Evolutionary conservation across 2,329 filamentous ascomycete genomes (phyloP).

Genomic region (Sporothrix brunneoviolacea): DNA sequence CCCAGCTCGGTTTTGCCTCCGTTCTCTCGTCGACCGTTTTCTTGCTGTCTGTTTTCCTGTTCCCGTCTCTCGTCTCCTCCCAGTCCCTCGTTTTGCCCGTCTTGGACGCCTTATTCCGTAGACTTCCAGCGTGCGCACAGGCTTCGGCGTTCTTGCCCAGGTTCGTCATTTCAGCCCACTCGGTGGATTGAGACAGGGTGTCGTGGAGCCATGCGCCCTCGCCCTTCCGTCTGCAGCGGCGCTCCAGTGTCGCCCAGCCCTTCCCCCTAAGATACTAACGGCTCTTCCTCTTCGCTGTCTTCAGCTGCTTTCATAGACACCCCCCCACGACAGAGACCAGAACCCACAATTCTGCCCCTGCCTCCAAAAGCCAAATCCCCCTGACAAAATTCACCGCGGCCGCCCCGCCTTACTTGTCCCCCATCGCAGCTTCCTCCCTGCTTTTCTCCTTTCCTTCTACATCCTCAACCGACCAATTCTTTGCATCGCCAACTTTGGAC

Average conservation of each 20-base stretch:
- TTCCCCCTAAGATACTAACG: background rate
- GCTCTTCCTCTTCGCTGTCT: background rate
- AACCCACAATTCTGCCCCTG: constrained; percentile 12
- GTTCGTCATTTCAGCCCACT: background rate
- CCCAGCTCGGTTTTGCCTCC: background rate
- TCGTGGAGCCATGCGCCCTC: constrained; percentile 4
- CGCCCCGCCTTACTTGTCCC: constrained; percentile 10
- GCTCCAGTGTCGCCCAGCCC: background rate
- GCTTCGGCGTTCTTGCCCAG: background rate
- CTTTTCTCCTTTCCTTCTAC: constrained; percentile 1
- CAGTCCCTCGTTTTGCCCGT: no score
- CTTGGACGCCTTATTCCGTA: no score
- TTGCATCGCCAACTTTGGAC: constrained; percentile 8
- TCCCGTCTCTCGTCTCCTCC: no score
- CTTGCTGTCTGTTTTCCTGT: background rate
- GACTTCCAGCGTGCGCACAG: no score
- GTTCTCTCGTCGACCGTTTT: background rate
- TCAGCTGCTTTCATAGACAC: background rate
- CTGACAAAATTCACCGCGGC: constrained; percentile 14
- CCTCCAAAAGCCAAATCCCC: background rate
- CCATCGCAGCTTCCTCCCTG: constrained; percentile 9
- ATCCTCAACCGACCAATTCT: constrained; percentile 2
- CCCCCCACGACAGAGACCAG: background rate
- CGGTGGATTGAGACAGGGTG: background rate
- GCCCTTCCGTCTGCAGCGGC: background rate